Conservation (phyloP, 768 basidiomycete species). For the Psilocybe tampanensis region DNA sequence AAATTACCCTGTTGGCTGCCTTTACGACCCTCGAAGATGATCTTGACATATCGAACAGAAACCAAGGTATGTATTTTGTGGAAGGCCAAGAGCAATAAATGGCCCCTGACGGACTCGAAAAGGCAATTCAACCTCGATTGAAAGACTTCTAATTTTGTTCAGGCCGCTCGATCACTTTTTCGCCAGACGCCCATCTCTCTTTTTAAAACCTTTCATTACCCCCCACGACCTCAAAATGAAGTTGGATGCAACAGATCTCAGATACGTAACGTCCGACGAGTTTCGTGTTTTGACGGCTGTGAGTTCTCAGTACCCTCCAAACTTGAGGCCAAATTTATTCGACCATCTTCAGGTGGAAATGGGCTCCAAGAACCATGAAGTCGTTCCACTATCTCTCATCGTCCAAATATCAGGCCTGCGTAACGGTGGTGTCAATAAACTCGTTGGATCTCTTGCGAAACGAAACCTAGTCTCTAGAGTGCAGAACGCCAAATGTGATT, state of each 20-base stretch:
- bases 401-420: constrained; percentile 92
- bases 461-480: constrained; percentile 87
- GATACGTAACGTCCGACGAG: constrained; percentile 91
- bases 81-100: neutral
- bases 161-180: constrained; percentile 17
- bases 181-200: constrained; percentile 3
- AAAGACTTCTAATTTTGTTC: constrained; percentile 17
- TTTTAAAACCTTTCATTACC: neutral
- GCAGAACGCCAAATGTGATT: constrained; percentile 87
- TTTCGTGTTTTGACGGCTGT: constrained; percentile 97
- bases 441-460: constrained; percentile 89
- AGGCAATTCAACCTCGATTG: constrained; percentile 1
- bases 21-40: constrained; percentile 20
- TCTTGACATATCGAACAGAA: constrained; percentile 3
- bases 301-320: constrained; percentile 13
- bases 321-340: constrained; percentile 8
- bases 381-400: constrained; percentile 88
- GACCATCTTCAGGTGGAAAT: constrained; percentile 78
- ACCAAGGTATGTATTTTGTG: neutral
- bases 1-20: constrained; percentile 22
- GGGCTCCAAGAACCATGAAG: constrained; percentile 97
- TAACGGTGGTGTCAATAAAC: constrained; percentile 92
- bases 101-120: neutral
- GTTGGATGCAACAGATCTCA: constrained; percentile 90
- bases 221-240: constrained; percentile 67